Conservation (phyloP, 2,329 filamentous ascomycete genomes). For the Pseudogymnoascus sp. region DNA sequence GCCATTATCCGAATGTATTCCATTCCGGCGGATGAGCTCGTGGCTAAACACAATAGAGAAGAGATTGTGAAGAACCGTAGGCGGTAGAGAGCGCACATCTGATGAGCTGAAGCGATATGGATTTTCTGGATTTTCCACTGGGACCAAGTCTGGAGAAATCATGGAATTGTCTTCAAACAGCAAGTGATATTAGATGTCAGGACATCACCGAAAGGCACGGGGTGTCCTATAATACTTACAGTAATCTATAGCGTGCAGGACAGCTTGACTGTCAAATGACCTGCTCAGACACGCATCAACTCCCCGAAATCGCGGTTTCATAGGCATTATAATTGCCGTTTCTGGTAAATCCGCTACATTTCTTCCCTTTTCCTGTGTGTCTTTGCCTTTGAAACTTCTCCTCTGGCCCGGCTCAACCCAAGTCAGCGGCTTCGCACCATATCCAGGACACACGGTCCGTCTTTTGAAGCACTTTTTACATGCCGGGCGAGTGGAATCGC, state of each 20-base stretch:
- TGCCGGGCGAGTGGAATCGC: background rate
- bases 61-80: background rate
- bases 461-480: constrained; percentile 1
- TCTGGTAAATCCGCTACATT: no score
- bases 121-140: background rate
- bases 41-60: constrained; percentile 5
- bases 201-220: background rate
- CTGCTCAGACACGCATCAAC: background rate
- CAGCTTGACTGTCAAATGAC: background rate
- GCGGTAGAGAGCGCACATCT: background rate
- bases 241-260: background rate
- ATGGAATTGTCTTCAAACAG: background rate
- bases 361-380: no score
- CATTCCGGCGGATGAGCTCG: background rate
- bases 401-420: background rate
- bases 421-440: background rate
- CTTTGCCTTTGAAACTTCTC: background rate
- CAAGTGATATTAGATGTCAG: background rate
- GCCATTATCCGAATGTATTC: background rate
- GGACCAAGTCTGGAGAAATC: background rate
- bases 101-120: background rate
- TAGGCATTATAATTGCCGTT: background rate
- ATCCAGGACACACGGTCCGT: background rate
- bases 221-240: background rate
- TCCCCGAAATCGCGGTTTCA: background rate